Base-by-base conservation (phyloP, 352 stramenopile species). In the Plasmopara muralis region DNA sequence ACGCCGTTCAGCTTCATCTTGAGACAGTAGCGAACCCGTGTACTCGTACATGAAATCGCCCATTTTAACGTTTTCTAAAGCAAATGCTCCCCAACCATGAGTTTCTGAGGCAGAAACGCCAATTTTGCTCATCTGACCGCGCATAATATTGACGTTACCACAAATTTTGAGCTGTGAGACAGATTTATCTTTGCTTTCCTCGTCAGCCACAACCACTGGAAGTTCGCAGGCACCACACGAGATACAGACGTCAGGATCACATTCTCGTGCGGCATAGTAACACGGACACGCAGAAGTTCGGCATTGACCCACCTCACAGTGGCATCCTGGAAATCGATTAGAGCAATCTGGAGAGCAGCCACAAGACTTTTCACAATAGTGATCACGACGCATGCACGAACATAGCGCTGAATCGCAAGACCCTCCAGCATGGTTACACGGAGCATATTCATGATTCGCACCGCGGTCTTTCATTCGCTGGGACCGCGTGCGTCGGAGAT, bases 21-120 rank as follows among this genome's bases (percentile, higher is more conserved):
- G 89, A 34, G 87, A 88, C 4, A 97, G 73, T 42, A 96, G 54
- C 43, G 97, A 95, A 2, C 95, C 95, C 31, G 91, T 84, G 70
- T 92, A 92, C 57, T 92, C 82, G 63, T 89, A 92, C 53, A 92
- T 81, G 54, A 89, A 89, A 20, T 87, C 77, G 14, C 76, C 72
- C 31, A 68, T 68, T 34, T 70, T 57, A 31, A 87, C 65, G 13
- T 66, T 39, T 53, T 89, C 76, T 28, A 66, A 44, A 9, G 78
- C 75, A 48, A 75, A 92, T 25, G 79, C 82, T 9, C 82, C 82
- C 79, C 79, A 92, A 4, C 82, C 82, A 50, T 92, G 82, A 0
- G 76, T 89, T 16, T 74, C 63, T 2, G 79, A 90, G 25, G 64
- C 50, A 16, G 75, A 68, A 6, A 92, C 59, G 4, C 73, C 69